Evolutionary conservation across 768 basidiomycete genomes (phyloP).

Genomic region (Boletales sp.): DNA sequence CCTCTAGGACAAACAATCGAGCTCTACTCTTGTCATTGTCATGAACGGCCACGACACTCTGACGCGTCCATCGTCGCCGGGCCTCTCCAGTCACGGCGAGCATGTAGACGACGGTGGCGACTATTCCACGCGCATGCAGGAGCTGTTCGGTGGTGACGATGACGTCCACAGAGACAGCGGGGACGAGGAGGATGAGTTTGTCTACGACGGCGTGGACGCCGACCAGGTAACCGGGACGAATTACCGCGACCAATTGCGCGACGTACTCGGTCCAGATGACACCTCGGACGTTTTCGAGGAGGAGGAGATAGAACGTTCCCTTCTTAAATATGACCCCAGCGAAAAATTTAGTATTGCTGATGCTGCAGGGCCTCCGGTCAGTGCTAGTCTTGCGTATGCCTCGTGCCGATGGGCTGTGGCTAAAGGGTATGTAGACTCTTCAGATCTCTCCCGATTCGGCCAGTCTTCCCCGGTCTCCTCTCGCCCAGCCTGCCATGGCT

Average conservation of each 20-base stretch:
- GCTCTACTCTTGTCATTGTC: background rate
- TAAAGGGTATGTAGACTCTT: conserved; percentile 30
- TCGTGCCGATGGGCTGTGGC: conserved; percentile 19
- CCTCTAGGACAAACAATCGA: conserved; percentile 24
- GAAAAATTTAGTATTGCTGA: conserved; percentile 25
- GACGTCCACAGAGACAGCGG: conserved; percentile 42
- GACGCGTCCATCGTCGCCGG: conserved; percentile 7
- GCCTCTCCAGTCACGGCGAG: conserved; percentile 18
- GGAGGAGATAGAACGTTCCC: conserved; percentile 44
- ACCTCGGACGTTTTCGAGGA: conserved; percentile 47
- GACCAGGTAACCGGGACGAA: conserved; percentile 39
- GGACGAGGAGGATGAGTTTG: conserved; percentile 60
- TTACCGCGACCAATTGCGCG: conserved; percentile 67
- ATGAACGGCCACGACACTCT: conserved; percentile 10
- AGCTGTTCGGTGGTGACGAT: conserved; percentile 38
- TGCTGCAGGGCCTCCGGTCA: conserved; percentile 29
- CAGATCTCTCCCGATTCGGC: conserved; percentile 37
- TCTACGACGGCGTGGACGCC: conserved; percentile 73
- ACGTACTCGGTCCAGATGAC: conserved; percentile 66
- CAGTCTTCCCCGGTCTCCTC: conserved; percentile 39
- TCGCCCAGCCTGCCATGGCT: conserved; percentile 28
- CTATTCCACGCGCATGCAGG: conserved; percentile 25
- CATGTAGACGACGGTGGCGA: conserved; percentile 20
- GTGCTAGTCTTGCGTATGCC: conserved; percentile 16
- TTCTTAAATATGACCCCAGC: conserved; percentile 38